Base-by-base conservation (phyloP, 1,284 basidiomycete genomes). In the Fomitopsis palustris region DNA sequence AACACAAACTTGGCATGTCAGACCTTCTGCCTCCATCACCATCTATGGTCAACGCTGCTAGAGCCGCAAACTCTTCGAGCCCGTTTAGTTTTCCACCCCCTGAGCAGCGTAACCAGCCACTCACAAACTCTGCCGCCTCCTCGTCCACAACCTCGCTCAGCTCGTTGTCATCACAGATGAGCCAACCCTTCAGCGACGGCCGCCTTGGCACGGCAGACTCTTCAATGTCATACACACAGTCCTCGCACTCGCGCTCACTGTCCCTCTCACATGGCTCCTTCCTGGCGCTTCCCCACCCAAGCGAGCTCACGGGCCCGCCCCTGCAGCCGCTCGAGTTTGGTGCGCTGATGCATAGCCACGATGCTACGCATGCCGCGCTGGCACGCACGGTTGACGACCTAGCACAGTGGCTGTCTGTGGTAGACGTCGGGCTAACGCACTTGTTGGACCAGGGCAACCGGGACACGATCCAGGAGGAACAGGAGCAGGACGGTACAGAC, bases 1-100 rank as follows among this genome's bases (percentile, higher is more conserved):
- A 89, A 59, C 85, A 89, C 67, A 85, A 85, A 63, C 71, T 87
- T 19, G 87, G 85, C 31, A 83, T 86, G 72, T 65, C 78, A 14
- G 92, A 94, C 67, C 75, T 93, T 19, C 74, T 92, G 19, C 91
- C 91, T 0, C 90, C 92, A 0, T 92, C 90, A 1, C 92, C 92
- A 4, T 85, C 85, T 12, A 78, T 81, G 33, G 70, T 81, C 17
- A 75, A 39, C 70, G 75, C 52, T 77, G 78, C 59, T 65, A 77
- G 23, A 65, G 72, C 45, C 68, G 41, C 62, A 1, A 65, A 64
- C 19, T 62, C 78, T 1, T 74, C 81, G 0, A 80, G 77, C 57
- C 70, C 74, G 38, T 73, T 79, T 8, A 76, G 74, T 55, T 67
- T 73, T 38, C 74, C 69, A 23, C 49, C 47, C 29, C n/a, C 55